Percentiles rank a stretch among this genome's conserved stretches.
phyloP scores from a whole-genome alignment of 2,329 filamentous ascomycete genomes.

The Myriosclerotinia scirpicola region DNA sequence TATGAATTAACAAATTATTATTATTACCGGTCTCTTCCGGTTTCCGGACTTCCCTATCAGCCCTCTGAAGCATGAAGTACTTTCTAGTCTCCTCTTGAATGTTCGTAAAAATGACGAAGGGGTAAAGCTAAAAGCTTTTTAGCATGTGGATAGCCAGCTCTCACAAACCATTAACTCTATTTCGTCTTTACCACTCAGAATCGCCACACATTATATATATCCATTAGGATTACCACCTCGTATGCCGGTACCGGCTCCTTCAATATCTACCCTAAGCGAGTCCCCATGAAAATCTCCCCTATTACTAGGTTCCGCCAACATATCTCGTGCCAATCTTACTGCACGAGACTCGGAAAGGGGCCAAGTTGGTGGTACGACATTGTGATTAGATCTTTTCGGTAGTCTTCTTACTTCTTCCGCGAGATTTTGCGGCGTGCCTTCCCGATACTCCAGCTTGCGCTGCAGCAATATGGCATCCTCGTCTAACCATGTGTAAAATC shows the following conservation, averaged over 20 bases:
- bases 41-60: too few relatives aligned
- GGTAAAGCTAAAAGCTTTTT: background rate
- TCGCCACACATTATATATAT: background rate
- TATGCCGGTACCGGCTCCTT: background rate
- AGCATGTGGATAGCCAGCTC: background rate
- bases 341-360: constrained; percentile 1
- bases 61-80: too few relatives aligned
- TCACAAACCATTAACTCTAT: background rate
- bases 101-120: too few relatives aligned
- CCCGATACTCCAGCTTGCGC: constrained; percentile 30
- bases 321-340: background rate
- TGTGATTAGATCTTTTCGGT: background rate
- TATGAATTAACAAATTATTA: too few relatives aligned
- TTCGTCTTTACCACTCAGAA: background rate
- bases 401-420: constrained; percentile 25
- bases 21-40: too few relatives aligned
- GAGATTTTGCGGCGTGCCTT: constrained; percentile 25
- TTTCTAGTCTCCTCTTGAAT: too few relatives aligned
- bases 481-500: constrained; percentile 26
- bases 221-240: background rate
- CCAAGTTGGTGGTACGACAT: background rate
- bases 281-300: background rate
- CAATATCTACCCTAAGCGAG: background rate
- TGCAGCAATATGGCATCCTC: constrained; percentile 26
- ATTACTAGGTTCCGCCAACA: background rate